phyloP scores from a whole-genome alignment of 2,329 filamentous ascomycete species.

The Sporothrix variecibatus region DNA sequence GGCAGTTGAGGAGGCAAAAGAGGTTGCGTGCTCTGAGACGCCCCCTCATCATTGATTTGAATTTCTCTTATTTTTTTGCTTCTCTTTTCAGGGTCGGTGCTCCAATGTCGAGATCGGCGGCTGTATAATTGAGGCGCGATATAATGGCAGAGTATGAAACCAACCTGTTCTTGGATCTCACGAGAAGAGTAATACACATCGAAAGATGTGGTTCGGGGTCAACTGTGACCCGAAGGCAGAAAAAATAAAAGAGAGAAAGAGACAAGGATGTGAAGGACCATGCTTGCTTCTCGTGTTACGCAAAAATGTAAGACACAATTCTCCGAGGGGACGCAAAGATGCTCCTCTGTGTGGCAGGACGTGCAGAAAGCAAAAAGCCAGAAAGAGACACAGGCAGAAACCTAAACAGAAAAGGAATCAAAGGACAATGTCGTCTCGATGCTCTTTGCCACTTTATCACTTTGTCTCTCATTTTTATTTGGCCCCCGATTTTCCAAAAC shows the following conservation, averaged over 20 bases:
- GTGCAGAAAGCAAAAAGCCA: neutral
- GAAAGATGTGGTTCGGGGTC: neutral
- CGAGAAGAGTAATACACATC: neutral
- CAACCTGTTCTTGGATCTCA: neutral
- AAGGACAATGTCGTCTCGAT: neutral
- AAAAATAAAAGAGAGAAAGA: neutral
- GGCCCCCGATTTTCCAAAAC: neutral
- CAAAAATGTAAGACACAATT: slow-evolving; percentile 14
- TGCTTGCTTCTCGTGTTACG: neutral
- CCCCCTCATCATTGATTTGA: neutral
- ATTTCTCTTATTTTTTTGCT: neutral
- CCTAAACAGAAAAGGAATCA: neutral
- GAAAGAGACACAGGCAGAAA: neutral
- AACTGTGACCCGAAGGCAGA: neutral
- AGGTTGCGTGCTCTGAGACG: no score
- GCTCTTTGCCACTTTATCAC: neutral
- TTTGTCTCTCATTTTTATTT: neutral
- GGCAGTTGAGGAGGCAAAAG: neutral
- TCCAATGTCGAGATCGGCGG: neutral
- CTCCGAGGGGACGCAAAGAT: slow-evolving; percentile 14
- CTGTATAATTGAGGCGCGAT: neutral
- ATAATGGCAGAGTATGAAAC: neutral
- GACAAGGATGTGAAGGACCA: neutral
- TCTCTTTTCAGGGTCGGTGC: neutral
- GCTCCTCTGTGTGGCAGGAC: neutral